These are phyloP conservation scores for Chlamydomonas schloesseri DNA, from an alignment of 139 green algal species.

Conservation along the genomic window DNA sequence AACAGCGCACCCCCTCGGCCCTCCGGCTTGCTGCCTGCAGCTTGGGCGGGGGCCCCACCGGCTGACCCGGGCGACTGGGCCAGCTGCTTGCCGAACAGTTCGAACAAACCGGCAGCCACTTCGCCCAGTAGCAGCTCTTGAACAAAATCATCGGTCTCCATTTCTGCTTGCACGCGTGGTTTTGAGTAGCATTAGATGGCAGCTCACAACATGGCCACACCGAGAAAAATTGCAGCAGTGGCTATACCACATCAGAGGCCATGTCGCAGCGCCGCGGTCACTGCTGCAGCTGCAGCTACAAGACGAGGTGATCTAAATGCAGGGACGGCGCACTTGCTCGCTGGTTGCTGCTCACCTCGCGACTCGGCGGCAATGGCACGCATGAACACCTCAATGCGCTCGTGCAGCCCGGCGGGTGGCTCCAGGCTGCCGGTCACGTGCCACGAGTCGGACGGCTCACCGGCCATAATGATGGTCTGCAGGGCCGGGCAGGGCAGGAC, in stretches of 20 bases:
- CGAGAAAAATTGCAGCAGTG: not conserved
- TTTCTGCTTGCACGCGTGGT: not conserved
- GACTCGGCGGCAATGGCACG: not conserved
- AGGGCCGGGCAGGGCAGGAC: no score
- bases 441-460: not conserved
- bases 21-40: not conserved
- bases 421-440: not conserved
- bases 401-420: not conserved
- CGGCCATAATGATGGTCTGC: slow-evolving; percentile 31
- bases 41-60: not conserved
- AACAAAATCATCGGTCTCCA: not conserved
- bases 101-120: not conserved
- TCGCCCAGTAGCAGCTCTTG: slow-evolving; percentile 20
- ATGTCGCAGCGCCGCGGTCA: no score
- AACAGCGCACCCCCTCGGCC: not conserved
- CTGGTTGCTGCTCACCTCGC: no score
- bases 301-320: no score
- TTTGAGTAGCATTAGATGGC: not conserved
- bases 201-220: not conserved
- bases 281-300: no score
- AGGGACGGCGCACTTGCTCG: no score
- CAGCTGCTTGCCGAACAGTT: slow-evolving; percentile 3
- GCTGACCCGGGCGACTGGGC: not conserved
- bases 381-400: slow-evolving; percentile 22
- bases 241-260: no score